phyloP scores from a whole-genome alignment of 1,284 basidiomycete genomes.

The Cutaneotrichosporon daszewskae region DNA sequence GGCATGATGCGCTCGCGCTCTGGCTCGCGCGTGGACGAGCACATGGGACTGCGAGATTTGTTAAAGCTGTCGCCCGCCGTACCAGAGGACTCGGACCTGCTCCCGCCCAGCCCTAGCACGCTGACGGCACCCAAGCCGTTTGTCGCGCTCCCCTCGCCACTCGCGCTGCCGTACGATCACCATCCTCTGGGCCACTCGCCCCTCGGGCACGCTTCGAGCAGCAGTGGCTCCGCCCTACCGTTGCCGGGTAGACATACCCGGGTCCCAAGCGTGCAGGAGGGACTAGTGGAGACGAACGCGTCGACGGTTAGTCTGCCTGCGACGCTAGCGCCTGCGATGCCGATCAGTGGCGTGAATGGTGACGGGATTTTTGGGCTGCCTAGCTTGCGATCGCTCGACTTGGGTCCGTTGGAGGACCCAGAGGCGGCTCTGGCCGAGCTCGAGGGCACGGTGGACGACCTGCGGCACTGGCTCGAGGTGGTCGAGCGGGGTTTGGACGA shows the following conservation, averaged over 20 bases:
- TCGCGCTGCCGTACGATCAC: constrained; percentile 15
- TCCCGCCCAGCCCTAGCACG: constrained; percentile 69
- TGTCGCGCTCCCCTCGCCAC: constrained; percentile 51
- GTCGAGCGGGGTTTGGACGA: constrained; percentile 65
- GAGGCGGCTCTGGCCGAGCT: constrained; percentile 57
- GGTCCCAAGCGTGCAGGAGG: too few species aligned
- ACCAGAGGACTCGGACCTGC: constrained; percentile 53
- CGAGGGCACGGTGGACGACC: constrained; percentile 67
- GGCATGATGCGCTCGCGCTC: constrained; percentile 39
- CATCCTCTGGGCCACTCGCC: too few species aligned
- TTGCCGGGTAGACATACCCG: too few species aligned
- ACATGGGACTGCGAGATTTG: constrained; percentile 36
- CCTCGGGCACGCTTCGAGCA: not conserved
- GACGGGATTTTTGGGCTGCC: too few species aligned
- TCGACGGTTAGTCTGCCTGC: too few species aligned
- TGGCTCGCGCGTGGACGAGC: constrained; percentile 32
- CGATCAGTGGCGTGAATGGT: not conserved
- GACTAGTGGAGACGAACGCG: not conserved
- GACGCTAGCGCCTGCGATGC: not conserved
- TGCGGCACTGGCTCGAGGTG: constrained; percentile 71
- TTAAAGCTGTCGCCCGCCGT: constrained; percentile 42
- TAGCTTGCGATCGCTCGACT: constrained; percentile 13
- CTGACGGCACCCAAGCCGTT: constrained; percentile 30
- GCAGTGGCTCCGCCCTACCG: not conserved
- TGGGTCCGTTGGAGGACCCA: constrained; percentile 6